phyloP scores from a whole-genome alignment of 2,329 filamentous ascomycete species.

The Pyrenophora teres region DNA sequence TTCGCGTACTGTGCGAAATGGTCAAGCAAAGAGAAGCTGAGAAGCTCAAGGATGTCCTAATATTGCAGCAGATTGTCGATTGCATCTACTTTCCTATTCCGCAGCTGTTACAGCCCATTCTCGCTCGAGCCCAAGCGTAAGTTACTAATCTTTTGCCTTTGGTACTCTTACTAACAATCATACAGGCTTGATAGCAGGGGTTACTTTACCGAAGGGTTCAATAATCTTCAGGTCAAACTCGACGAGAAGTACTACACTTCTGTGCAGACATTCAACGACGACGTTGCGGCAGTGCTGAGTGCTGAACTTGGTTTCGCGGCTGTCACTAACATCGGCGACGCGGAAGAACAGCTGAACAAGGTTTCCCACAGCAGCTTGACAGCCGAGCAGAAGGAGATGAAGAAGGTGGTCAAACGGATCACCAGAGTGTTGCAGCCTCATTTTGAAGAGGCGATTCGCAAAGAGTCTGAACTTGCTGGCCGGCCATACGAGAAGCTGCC shows the following conservation, averaged over 20 bases:
- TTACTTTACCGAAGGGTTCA: conserved; percentile 60
- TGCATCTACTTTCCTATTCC: conserved; percentile 89
- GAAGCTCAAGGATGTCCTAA: conserved; percentile 76
- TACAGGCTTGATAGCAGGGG: conserved; percentile 54
- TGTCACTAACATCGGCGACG: conserved; percentile 46
- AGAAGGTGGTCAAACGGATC: conserved; percentile 86
- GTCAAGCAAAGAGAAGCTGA: conserved; percentile 75
- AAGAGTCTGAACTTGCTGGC: conserved; percentile 79
- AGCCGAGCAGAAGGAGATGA: conserved; percentile 76
- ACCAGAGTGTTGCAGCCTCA: conserved; percentile 79
- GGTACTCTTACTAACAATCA: conserved; percentile 1
- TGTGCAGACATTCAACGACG: conserved; percentile 63
- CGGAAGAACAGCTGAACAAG: conserved; percentile 50
- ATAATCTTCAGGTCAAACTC: conserved; percentile 58
- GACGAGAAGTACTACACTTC: conserved; percentile 64
- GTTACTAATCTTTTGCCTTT: conserved; percentile 50
- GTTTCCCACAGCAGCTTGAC: conserved; percentile 50
- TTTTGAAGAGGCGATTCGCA: conserved; percentile 74
- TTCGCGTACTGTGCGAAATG: conserved; percentile 71
- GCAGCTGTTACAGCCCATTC: conserved; percentile 73
- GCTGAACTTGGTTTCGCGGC: conserved; percentile 58
- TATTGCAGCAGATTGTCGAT: conserved; percentile 80
- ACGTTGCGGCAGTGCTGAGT: conserved; percentile 62
- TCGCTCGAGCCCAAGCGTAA: conserved; percentile 82
- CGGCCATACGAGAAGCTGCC: conserved; percentile 72